These are phyloP conservation scores for Russula griseocarnosa DNA, from an alignment of 768 basidiomycete species.

Conservation along the genomic window DNA sequence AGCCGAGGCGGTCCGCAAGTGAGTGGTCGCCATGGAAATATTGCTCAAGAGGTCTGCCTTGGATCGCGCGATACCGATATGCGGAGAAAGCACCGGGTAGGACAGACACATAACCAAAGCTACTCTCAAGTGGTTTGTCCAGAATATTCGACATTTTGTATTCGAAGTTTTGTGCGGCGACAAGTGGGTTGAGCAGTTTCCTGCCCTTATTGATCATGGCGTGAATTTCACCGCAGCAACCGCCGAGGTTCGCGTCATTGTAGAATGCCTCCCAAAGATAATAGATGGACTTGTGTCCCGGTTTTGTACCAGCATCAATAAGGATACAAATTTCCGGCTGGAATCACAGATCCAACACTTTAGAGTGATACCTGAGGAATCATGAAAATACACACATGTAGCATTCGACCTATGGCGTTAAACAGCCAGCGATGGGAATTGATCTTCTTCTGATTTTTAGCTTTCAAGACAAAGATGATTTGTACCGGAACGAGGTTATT, in stretches of 20 bases:
- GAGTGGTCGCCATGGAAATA: slow-evolving; percentile 88
- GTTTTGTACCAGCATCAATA: slow-evolving; percentile 94
- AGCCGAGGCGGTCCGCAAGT: slow-evolving; percentile 84
- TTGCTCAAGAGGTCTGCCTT: slow-evolving; percentile 80
- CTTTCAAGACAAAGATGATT: slow-evolving; percentile 87
- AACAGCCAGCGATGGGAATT: slow-evolving; percentile 96
- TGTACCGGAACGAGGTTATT: slow-evolving; percentile 93
- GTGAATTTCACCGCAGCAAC: slow-evolving; percentile 92
- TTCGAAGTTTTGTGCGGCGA: slow-evolving; percentile 96
- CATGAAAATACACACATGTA: slow-evolving; percentile 49
- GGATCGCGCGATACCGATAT: slow-evolving; percentile 90
- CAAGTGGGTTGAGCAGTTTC: slow-evolving; percentile 86
- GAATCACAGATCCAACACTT: slow-evolving; percentile 14
- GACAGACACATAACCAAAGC: slow-evolving; percentile 94
- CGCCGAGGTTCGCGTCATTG: slow-evolving; percentile 72
- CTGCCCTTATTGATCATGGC: slow-evolving; percentile 93
- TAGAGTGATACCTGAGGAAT: slow-evolving; percentile 12
- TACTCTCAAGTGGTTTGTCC: slow-evolving; percentile 91
- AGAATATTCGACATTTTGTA: slow-evolving; percentile 99
- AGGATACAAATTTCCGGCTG: slow-evolving; percentile 91
- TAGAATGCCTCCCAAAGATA: slow-evolving; percentile 94
- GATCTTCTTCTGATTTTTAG: slow-evolving; percentile 94
- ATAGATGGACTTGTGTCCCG: slow-evolving; percentile 93
- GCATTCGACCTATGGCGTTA: slow-evolving; percentile 82
- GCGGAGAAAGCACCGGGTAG: slow-evolving; percentile 96